Conservation (phyloP, 2,329 filamentous ascomycete species). For the Basipetospora chlamydospora region DNA sequence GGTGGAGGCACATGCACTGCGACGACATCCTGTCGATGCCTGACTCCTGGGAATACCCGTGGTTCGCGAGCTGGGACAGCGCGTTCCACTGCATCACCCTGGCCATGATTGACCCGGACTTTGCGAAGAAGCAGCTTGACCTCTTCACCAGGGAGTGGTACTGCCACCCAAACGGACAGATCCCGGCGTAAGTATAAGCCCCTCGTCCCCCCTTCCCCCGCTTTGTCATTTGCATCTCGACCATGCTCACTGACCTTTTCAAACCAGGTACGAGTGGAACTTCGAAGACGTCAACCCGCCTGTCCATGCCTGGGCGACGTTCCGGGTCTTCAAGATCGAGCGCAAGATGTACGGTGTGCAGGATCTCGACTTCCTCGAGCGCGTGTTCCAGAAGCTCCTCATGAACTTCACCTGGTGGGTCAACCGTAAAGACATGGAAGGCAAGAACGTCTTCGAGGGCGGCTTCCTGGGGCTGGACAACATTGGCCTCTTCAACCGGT, state of each 20-base stretch:
- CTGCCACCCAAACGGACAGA: slow-evolving; percentile 91
- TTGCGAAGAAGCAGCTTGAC: slow-evolving; percentile 95
- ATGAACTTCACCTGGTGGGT: slow-evolving; percentile 99
- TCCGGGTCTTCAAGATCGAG: slow-evolving; percentile 95
- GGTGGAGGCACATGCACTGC: slow-evolving; percentile 91
- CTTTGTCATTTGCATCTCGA: slow-evolving; percentile 4
- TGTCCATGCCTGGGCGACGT: slow-evolving; percentile 91
- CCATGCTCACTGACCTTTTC: too few relatives aligned
- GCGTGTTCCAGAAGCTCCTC: slow-evolving; percentile 89
- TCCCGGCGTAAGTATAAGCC: slow-evolving; percentile 54
- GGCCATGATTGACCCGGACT: slow-evolving; percentile 95
- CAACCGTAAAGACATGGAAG: slow-evolving; percentile 85
- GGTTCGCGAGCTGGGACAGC: slow-evolving; percentile 94
- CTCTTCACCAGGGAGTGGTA: slow-evolving; percentile 96
- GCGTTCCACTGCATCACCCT: slow-evolving; percentile 94
- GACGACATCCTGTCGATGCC: slow-evolving; percentile 97
- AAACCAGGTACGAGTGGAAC: slow-evolving; percentile 68
- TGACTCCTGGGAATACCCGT: slow-evolving; percentile 96
- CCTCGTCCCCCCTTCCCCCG: not conserved
- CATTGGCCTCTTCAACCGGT: slow-evolving; percentile 94
- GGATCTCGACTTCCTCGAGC: slow-evolving; percentile 87
- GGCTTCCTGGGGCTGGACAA: slow-evolving; percentile 94
- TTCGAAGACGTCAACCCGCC: slow-evolving; percentile 95
- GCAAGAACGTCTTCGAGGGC: slow-evolving; percentile 95
- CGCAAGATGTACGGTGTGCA: slow-evolving; percentile 92